phyloP scores from a whole-genome alignment of 257 asterid species.

The Solanum ossicruentum region DNA sequence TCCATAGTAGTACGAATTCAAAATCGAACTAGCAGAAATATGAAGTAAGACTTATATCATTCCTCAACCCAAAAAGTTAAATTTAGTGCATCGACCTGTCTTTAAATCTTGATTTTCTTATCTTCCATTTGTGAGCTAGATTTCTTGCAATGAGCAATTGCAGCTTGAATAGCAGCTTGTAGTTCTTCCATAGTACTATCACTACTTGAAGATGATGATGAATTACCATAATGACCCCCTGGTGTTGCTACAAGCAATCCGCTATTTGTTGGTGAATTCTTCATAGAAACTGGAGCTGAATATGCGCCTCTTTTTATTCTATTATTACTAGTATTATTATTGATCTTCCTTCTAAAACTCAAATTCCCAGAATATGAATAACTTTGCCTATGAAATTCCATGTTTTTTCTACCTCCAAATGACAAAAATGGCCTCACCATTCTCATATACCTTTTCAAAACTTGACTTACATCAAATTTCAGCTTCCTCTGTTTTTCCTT shows the following conservation, averaged over 20 bases:
- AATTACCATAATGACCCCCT: neutral
- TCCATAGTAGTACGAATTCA: neutral
- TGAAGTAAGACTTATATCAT: no score
- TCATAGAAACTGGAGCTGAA: constrained; percentile 80
- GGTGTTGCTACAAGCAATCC: constrained; percentile 55
- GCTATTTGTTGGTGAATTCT: constrained; percentile 72
- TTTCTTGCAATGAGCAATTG: constrained; percentile 86
- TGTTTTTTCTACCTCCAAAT: constrained; percentile 10
- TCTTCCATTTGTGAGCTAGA: constrained; percentile 44
- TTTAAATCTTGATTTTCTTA: constrained; percentile 11
- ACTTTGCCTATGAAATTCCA: constrained; percentile 17
- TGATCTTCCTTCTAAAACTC: constrained; percentile 26
- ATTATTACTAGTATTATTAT: neutral
- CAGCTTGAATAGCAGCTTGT: constrained; percentile 91
- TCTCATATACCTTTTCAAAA: constrained; percentile 46
- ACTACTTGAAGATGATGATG: constrained; percentile 32
- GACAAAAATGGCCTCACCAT: constrained; percentile 48
- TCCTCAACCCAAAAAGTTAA: neutral
- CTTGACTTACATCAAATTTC: constrained; percentile 36
- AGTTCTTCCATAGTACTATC: constrained; percentile 85
- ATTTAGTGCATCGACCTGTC: neutral
- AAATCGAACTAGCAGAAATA: no score
- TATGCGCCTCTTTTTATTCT: constrained; percentile 33
- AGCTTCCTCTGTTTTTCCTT: constrained; percentile 30
- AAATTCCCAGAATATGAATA: constrained; percentile 62